Base-by-base conservation (phyloP, 768 basidiomycete genomes). In the Hygrophorus pudorinus region DNA sequence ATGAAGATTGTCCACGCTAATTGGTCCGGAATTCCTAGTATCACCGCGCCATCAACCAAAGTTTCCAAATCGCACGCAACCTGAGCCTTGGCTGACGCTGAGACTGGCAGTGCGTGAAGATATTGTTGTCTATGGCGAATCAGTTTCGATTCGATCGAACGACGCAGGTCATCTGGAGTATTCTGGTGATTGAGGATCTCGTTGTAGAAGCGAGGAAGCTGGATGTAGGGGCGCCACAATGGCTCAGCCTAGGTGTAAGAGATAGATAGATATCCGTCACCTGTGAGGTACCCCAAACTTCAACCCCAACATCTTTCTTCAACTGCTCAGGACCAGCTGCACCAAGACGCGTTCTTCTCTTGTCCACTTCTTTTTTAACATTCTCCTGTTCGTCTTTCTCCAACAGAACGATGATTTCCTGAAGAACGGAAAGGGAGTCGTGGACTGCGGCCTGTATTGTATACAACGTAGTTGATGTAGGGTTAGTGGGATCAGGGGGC, bases 131-230 rank as follows among this genome's bases (percentile, higher is more conserved):
- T 80, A 53, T 79, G 72, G 14, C 70, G 66, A 30, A 94, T 65
- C 7, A 92, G 68, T 50, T 86, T 91, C 20, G 76, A 65, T 56
- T 97, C 93, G 1, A 78, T 81, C 37, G 66, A 60, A 9, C 85
- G 71, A n/a, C 90, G 81, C n/a, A 87, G 63, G 4, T 81, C 78
- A 52, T 93, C 89, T 0, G 79, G 66, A 0, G 91, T 83, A 50
- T 71, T 68, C 0, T 84, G 85, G 52, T 94, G 91, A 47, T 80
- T 81, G 27, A 92, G 61, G n/a, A 93, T 65, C 51, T 90, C 83
- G 27, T 78, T 67, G 51, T 92, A 94, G 21, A 92, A 62, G 1
- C 49, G 56, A 1, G 85, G 85, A 27, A 94, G 64, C 83, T 87
- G n/a, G 32, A 40, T 38, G 32, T 10, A 30, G 14, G 5, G 41